A percentile compares a stretch with the other conserved stretches of the same genome.
These are phyloP conservation scores for Solanum ossicruentum DNA, from an alignment of 257 asterid genomes.

Conservation along the genomic window DNA sequence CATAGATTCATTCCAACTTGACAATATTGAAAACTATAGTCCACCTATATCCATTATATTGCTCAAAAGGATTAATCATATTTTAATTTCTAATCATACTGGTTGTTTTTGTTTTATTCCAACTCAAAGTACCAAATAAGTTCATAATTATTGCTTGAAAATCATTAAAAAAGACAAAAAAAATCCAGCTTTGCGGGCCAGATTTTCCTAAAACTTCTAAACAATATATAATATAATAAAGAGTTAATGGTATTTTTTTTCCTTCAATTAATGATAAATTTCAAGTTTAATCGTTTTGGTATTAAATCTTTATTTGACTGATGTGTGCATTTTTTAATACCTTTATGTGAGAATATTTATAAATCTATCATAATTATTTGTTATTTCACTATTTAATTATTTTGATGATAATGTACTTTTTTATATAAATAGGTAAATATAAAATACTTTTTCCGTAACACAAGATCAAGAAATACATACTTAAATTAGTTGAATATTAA, in stretches of 20 bases:
- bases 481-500: too few relatives aligned
- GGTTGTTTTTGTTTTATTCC: neutral
- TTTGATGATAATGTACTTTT: neutral
- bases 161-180: neutral
- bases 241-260: neutral
- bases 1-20: neutral
- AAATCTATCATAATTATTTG: neutral
- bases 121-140: neutral
- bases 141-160: neutral
- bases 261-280: neutral
- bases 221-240: neutral
- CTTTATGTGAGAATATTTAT: neutral
- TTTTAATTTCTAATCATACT: neutral
- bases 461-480: too few relatives aligned
- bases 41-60: neutral
- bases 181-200: neutral
- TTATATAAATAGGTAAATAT: neutral
- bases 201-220: neutral
- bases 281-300: neutral
- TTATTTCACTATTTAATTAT: neutral
- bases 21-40: neutral
- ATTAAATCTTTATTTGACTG: neutral
- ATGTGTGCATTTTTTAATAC: neutral
- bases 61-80: neutral
- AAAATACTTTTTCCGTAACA: too few relatives aligned